Conservation (phyloP, 495 filamentous ascomycete genomes). For the Hypoxylon lienhwacheense region DNA sequence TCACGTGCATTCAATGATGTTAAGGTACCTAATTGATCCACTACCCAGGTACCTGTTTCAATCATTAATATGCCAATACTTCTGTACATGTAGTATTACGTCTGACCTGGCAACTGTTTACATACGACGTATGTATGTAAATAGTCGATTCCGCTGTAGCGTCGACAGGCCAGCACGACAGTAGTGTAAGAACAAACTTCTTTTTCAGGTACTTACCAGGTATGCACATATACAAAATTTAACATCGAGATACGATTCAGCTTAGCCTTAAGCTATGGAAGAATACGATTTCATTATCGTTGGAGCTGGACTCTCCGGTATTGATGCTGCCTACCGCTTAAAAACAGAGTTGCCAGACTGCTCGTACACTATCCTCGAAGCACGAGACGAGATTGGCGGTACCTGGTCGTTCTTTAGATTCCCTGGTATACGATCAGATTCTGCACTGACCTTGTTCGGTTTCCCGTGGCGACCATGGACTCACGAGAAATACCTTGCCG, state of each 20-base stretch:
- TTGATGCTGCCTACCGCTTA: constrained; percentile 73
- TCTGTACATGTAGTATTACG: no score
- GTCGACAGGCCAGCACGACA: no score
- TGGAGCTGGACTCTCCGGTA: constrained; percentile 73
- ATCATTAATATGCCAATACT: no score
- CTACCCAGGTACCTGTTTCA: no score
- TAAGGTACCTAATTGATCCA: no score
- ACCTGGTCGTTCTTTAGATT: constrained; percentile 77
- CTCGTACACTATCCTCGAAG: constrained; percentile 64
- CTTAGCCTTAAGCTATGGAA: constrained; percentile 2
- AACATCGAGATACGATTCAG: neutral
- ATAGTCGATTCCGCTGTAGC: no score
- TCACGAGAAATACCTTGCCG: constrained; percentile 60
- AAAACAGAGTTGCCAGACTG: constrained; percentile 60
- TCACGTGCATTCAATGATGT: no score
- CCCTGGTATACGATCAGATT: constrained; percentile 68
- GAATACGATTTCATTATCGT: constrained; percentile 65
- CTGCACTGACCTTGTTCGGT: constrained; percentile 66
- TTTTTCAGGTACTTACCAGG: no score
- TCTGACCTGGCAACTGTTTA: no score
- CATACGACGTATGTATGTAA: no score
- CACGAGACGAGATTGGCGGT: constrained; percentile 62
- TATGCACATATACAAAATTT: neutral
- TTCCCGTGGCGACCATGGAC: constrained; percentile 70
- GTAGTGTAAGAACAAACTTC: no score